These are phyloP conservation scores for Pythium myriotylum DNA, from an alignment of 352 stramenopile species.

Conservation along the genomic window DNA sequence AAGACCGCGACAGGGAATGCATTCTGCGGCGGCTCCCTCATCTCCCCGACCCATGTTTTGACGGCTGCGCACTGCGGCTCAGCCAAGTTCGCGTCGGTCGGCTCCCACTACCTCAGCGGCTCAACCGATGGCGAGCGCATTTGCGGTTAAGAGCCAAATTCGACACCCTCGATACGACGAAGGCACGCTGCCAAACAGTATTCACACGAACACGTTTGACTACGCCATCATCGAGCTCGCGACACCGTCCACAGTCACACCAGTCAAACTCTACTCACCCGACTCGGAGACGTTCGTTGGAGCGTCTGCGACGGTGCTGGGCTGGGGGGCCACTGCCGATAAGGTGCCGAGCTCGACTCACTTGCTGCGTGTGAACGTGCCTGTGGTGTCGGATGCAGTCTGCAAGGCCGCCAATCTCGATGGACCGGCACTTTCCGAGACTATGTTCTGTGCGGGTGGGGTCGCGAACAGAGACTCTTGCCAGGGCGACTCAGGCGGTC, in stretches of 20 bases:
- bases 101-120: no score
- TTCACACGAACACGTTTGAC: no score
- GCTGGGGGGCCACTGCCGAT: slow-evolving; percentile 28
- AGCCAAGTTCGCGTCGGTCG: no score
- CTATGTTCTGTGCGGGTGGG: slow-evolving; percentile 60
- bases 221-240: no score
- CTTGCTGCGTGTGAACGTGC: slow-evolving; percentile 41
- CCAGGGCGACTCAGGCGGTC: slow-evolving; percentile 57
- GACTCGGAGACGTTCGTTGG: slow-evolving; percentile 1
- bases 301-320: slow-evolving; percentile 33
- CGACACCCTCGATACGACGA: no score
- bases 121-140: no score
- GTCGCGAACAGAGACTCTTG: slow-evolving; percentile 41
- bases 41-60: slow-evolving; percentile 29
- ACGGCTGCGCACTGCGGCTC: no score
- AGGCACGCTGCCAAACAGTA: no score
- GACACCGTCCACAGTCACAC: no score
- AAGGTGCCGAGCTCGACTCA: slow-evolving; percentile 24
- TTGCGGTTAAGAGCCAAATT: no score
- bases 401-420: slow-evolving; percentile 16
- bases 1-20: slow-evolving; percentile 28
- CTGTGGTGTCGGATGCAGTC: slow-evolving; percentile 35
- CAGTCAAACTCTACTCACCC: no score
- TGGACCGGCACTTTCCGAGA: slow-evolving; percentile 13
- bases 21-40: slow-evolving; percentile 29